phyloP scores from a whole-genome alignment of 78 protist genomes.

The Capsaspora owczarzaki region DNA sequence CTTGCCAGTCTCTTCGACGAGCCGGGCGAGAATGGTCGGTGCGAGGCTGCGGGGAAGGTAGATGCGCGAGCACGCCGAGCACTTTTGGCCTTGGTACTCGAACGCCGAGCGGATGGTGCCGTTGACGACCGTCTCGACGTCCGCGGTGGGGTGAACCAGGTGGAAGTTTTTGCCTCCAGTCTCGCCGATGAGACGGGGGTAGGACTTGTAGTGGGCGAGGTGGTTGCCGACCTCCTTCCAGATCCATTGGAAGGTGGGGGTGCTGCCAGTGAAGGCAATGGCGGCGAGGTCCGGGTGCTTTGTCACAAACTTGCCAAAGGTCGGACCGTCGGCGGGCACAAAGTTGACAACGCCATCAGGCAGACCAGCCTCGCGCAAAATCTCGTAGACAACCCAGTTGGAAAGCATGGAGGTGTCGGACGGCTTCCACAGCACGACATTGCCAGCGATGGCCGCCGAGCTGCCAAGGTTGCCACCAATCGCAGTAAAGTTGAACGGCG shows the following conservation, averaged over 20 bases:
- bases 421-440: constrained; percentile 88
- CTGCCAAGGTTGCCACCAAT: constrained; percentile 83
- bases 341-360: constrained; percentile 53
- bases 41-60: constrained; percentile 69
- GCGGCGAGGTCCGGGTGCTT: constrained; percentile 58
- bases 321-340: constrained; percentile 25
- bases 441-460: constrained; percentile 93
- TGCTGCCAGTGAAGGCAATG: constrained; percentile 87
- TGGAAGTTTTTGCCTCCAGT: constrained; percentile 96
- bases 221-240: constrained; percentile 47
- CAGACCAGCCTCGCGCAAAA: constrained; percentile 86
- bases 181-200: constrained; percentile 89
- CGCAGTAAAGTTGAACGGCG: constrained; percentile 94
- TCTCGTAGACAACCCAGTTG: constrained; percentile 36
- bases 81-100: constrained; percentile 81
- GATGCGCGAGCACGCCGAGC: constrained; percentile 83
- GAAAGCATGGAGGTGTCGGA: constrained; percentile 61
- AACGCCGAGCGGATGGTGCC: constrained; percentile 8
- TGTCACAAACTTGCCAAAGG: constrained; percentile 30
- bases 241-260: constrained; percentile 65
- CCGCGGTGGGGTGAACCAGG: constrained; percentile 59
- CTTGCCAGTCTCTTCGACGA: neutral
- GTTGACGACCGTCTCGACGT: constrained; percentile 10
- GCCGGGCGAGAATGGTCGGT: constrained; percentile 39
- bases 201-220: constrained; percentile 42